phyloP scores from a whole-genome alignment of 1,284 basidiomycete species.

The Austroboletus niveus region DNA sequence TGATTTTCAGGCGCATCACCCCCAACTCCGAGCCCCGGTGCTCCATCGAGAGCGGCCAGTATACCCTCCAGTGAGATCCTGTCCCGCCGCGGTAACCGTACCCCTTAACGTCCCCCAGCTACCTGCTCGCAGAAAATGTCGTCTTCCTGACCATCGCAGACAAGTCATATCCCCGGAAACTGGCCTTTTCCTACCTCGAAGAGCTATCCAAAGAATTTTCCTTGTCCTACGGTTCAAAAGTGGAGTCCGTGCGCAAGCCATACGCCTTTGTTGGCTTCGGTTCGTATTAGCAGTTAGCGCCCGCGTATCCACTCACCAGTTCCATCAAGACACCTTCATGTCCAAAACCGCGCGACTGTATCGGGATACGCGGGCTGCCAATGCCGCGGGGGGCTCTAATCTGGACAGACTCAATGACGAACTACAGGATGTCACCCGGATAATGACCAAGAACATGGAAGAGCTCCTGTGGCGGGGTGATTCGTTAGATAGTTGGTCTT shows the following conservation, averaged over 20 bases:
- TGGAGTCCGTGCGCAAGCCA: conserved; percentile 82
- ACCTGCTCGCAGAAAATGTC: conserved; percentile 91
- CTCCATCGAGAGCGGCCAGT: conserved; percentile 94
- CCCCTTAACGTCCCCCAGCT: conserved; percentile 50
- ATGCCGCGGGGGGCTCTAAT: conserved; percentile 61
- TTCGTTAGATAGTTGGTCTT: conserved; percentile 81
- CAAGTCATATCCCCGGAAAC: conserved; percentile 95
- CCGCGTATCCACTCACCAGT: conserved; percentile 6
- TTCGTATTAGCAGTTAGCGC: conserved; percentile 30
- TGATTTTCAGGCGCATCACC: conserved; percentile 92
- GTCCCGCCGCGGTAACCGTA: background rate
- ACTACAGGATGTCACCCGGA: conserved; percentile 94
- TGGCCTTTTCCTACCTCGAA: conserved; percentile 97
- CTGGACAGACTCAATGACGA: conserved; percentile 94
- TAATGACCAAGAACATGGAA: conserved; percentile 99
- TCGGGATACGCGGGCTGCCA: conserved; percentile 88
- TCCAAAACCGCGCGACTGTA: conserved; percentile 96
- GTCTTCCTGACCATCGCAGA: conserved; percentile 96
- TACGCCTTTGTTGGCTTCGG: conserved; percentile 97
- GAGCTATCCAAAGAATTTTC: conserved; percentile 97
- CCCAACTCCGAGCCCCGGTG: conserved; percentile 93
- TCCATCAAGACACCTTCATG: conserved; percentile 88
- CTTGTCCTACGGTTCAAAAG: conserved; percentile 86
- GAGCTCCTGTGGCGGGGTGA: conserved; percentile 98
- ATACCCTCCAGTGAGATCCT: conserved; percentile 81